These are phyloP conservation scores for Filobasidium floriforme DNA, from an alignment of 768 basidiomycete species.

Conservation along the genomic window DNA sequence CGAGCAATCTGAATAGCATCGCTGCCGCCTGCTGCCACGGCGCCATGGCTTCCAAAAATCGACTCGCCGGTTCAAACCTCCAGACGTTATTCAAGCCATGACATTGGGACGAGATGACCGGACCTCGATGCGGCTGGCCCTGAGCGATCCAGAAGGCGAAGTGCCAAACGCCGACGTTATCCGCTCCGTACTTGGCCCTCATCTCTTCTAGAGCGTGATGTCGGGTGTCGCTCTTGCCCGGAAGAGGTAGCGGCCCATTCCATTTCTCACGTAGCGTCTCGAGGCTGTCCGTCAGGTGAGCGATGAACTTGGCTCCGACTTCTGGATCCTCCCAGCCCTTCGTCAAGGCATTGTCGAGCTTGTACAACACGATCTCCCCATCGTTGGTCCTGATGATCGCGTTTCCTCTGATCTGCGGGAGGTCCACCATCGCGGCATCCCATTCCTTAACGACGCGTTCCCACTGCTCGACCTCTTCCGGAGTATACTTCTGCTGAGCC, in stretches of 20 bases:
- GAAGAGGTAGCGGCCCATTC: background rate
- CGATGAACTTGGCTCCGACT: background rate
- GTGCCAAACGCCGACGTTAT: background rate
- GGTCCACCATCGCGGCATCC: background rate
- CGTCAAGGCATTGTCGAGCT: background rate
- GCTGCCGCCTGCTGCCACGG: background rate
- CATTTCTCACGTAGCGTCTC: background rate
- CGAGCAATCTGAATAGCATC: background rate
- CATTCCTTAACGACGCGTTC: background rate
- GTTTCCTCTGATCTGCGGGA: background rate
- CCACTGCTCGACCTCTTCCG: background rate
- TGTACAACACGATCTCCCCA: background rate
- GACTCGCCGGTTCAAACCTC: background rate
- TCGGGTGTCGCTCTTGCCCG: background rate
- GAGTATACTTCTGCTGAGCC: constrained; percentile 1
- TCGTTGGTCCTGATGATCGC: background rate
- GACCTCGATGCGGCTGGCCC: background rate
- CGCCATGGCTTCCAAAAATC: background rate
- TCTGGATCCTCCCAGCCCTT: background rate
- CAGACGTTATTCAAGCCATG: background rate
- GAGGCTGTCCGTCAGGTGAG: background rate
- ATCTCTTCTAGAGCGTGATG: background rate
- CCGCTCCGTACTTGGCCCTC: background rate
- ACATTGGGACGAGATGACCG: background rate
- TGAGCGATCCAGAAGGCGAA: background rate